These are phyloP conservation scores for Linnemannia zychae DNA, from an alignment of 192 early-diverging fungal genomes.

Conservation along the genomic window DNA sequence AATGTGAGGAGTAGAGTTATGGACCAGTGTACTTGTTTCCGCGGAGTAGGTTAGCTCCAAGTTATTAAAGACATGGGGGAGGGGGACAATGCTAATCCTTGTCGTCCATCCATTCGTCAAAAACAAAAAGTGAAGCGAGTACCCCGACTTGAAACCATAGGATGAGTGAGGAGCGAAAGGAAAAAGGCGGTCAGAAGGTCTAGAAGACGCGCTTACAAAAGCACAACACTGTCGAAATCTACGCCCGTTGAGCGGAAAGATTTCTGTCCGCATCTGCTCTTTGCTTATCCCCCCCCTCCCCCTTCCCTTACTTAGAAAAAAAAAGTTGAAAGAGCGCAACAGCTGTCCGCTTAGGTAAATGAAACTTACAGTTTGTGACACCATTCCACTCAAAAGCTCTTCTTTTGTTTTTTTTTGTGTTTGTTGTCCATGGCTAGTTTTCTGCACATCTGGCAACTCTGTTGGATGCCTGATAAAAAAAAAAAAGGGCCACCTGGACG, in stretches of 20 bases:
- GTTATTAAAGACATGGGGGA: neutral
- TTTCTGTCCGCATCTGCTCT: neutral
- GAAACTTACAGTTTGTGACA: neutral
- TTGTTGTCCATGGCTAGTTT: neutral
- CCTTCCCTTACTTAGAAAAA: no score
- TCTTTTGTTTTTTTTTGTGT: neutral
- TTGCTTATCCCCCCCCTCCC: neutral
- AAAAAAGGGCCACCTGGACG: no score
- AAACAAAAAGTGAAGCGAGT: neutral
- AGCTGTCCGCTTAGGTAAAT: neutral
- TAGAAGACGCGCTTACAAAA: constrained; percentile 11
- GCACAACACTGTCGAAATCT: neutral
- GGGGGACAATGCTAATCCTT: no score
- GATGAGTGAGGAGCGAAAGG: neutral
- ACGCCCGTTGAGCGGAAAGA: neutral
- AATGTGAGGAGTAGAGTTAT: neutral
- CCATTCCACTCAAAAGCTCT: constrained; percentile 3
- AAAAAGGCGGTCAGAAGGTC: neutral
- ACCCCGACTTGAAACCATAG: neutral
- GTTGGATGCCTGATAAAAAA: no score
- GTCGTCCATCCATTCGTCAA: no score
- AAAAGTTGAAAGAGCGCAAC: no score
- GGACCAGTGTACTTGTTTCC: neutral
- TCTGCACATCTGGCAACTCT: neutral
- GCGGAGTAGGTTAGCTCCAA: neutral